Conservation (phyloP, 1,284 basidiomycete genomes). For the Agaricales sp. region DNA sequence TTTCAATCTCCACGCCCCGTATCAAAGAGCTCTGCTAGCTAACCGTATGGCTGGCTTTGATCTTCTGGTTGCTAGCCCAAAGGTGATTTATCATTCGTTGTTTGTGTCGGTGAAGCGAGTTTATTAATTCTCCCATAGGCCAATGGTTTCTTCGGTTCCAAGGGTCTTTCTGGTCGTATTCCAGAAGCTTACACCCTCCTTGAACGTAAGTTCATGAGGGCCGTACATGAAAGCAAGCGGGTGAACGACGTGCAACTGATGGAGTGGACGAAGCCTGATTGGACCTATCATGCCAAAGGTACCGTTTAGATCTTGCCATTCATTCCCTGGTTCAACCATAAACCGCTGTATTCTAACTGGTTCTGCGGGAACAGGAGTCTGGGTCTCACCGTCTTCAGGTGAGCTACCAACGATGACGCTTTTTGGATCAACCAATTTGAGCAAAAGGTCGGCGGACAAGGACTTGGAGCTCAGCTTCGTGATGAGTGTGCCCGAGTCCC, state of each 20-base stretch:
- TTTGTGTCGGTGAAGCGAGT: conserved; percentile 5
- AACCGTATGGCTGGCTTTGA: conserved; percentile 51
- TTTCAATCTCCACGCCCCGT: conserved; percentile 82
- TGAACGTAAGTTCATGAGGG: conserved; percentile 76
- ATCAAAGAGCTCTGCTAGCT: conserved; percentile 62
- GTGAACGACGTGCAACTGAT: conserved; percentile 55
- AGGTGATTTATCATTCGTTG: conserved; percentile 32
- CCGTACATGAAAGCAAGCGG: conserved; percentile 42
- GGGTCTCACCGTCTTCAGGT: conserved; percentile 57
- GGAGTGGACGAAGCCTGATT: conserved; percentile 86
- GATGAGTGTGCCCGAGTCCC: conserved; percentile 55
- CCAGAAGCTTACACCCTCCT: conserved; percentile 92
- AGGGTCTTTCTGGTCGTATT: conserved; percentile 84
- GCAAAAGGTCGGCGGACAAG: conserved; percentile 81
- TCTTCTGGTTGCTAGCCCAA: conserved; percentile 82
- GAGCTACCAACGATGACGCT: conserved; percentile 68
- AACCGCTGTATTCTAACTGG: background rate
- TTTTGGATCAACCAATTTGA: conserved; percentile 94
- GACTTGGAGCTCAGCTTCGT: conserved; percentile 92
- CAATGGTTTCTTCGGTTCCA: conserved; percentile 91
- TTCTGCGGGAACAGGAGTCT: conserved; percentile 51
- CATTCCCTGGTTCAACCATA: conserved; percentile 6
- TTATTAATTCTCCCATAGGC: conserved; percentile 49
- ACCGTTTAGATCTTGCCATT: conserved; percentile 5
- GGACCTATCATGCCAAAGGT: conserved; percentile 99